Percentiles rank a stretch among this genome's conserved stretches.
These are phyloP conservation scores for Brachypodium distachyon DNA, from an alignment of 202 grass and related monocot genomes.

Conservation along the genomic window DNA sequence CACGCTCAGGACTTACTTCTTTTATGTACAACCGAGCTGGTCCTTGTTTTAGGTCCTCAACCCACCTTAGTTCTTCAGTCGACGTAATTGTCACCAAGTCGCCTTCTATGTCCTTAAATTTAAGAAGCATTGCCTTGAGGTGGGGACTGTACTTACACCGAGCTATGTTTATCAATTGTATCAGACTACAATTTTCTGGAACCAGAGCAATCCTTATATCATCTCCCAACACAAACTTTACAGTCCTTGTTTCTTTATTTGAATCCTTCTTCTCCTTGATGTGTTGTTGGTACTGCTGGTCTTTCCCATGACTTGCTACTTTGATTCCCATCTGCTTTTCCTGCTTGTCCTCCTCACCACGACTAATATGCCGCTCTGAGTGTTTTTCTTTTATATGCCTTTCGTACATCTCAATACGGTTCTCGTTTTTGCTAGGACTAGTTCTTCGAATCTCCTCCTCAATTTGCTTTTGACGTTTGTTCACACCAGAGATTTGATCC, in stretches of 20 bases:
- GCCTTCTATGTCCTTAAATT: constrained; percentile 79
- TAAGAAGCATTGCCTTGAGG: constrained; percentile 60
- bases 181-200: constrained; percentile 32
- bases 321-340: constrained; percentile 1
- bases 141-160: constrained; percentile 58
- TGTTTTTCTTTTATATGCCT: constrained; percentile 4
- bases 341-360: not conserved
- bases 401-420: not conserved
- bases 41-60: constrained; percentile 38
- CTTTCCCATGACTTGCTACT: constrained; percentile 19
- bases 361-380: not conserved
- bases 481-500: constrained; percentile 5
- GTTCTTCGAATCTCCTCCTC: constrained; percentile 4
- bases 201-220: constrained; percentile 66
- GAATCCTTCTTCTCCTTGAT: constrained; percentile 12
- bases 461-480: constrained; percentile 22
- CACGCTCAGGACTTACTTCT: constrained; percentile 55
- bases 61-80: constrained; percentile 62
- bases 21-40: constrained; percentile 51
- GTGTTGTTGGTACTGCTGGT: constrained; percentile 25
- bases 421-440: constrained; percentile 16
- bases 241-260: constrained; percentile 32
- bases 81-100: constrained; percentile 82
- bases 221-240: constrained; percentile 68
- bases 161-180: constrained; percentile 52